Base-by-base conservation (phyloP, 305 asterid genomes). In the Striga hermonthica region DNA sequence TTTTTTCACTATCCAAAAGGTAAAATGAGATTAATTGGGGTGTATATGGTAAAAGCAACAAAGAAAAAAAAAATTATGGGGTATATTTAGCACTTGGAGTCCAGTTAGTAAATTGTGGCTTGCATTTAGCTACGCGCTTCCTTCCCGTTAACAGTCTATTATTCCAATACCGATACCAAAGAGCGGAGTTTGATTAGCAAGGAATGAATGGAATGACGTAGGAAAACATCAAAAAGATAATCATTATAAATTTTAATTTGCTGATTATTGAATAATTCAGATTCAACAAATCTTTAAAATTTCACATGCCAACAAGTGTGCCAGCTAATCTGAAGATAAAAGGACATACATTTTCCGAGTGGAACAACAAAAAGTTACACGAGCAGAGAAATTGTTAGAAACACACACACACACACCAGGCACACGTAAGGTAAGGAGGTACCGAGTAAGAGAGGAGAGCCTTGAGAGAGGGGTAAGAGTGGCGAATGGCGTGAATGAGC, bases 401-500 rank as follows among this genome's bases (percentile, higher is more conserved):
- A 6, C 4, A 55, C 13, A 50, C 40, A 55, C 50, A 34, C 13
- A 55, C 11, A 52, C 22, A 55, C 2, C 31, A 22, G 31, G 31
- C 52, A 52, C 11, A 60, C 4, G 54, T 6, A 16, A 6, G 16
- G 45, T 38, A 35, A 56, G 35, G 69, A 15, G 10, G 9, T 84
- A 88, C 95, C 75, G 90, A 86, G 76, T 79, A 92, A 63, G 90
- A 79, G 66, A 92, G 87, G 41, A 89, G 87, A 39, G 89, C 66
- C 28, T 79, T 84, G 74, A 89, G 79, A 67, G 90, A 75, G 36
- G 93, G 86, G 44, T 83, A 83, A 43, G 87, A 86, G 48, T 69
- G 80, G 57, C 95, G 97, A 77, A 92, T 66, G 80, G 93, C 86
- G 74, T 84, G 97, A 64, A 87, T 65, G 74, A 92, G 90, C 72